Evolutionary conservation across 2,329 filamentous ascomycete genomes (phyloP).

Genomic region (Penicillium oxalicum): DNA sequence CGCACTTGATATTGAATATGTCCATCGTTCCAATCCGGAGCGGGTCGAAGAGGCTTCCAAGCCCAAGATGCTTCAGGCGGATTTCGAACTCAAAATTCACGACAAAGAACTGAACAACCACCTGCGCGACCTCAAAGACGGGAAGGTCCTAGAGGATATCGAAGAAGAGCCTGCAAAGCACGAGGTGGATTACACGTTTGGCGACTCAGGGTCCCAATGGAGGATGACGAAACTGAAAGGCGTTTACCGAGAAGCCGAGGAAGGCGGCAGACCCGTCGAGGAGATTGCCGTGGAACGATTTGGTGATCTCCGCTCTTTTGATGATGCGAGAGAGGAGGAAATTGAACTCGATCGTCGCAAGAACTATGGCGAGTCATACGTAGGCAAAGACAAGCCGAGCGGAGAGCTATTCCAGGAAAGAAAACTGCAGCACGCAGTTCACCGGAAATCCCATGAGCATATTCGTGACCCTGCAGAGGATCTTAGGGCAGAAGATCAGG

Average conservation of each 20-base stretch:
- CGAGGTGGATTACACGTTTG: slow-evolving; percentile 75
- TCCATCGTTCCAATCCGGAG: slow-evolving; percentile 56
- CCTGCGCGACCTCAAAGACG: slow-evolving; percentile 56
- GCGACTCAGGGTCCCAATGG: slow-evolving; percentile 86
- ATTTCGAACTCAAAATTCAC: slow-evolving; percentile 67
- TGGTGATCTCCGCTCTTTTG: slow-evolving; percentile 75
- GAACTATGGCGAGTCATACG: slow-evolving; percentile 78
- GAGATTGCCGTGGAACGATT: slow-evolving; percentile 78
- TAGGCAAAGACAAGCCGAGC: slow-evolving; percentile 77
- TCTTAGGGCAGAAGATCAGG: slow-evolving; percentile 45
- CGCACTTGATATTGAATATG: slow-evolving; percentile 74
- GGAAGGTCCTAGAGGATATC: slow-evolving; percentile 50
- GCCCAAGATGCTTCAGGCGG: slow-evolving; percentile 43
- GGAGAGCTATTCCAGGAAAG: slow-evolving; percentile 81
- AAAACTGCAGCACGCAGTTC: slow-evolving; percentile 53
- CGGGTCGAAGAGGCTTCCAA: slow-evolving; percentile 41
- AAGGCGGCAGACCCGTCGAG: slow-evolving; percentile 66
- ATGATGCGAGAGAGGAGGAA: slow-evolving; percentile 88
- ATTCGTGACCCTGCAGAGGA: slow-evolving; percentile 32
- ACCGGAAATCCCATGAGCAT: slow-evolving; percentile 28
- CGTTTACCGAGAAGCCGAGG: slow-evolving; percentile 73
- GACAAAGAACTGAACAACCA: slow-evolving; percentile 74
- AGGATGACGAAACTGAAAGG: slow-evolving; percentile 90
- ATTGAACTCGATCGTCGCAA: slow-evolving; percentile 78
- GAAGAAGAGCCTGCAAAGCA: slow-evolving; percentile 51